These are phyloP conservation scores for Dictyostelium citrinum DNA, from an alignment of 78 protist species.

Conservation along the genomic window DNA sequence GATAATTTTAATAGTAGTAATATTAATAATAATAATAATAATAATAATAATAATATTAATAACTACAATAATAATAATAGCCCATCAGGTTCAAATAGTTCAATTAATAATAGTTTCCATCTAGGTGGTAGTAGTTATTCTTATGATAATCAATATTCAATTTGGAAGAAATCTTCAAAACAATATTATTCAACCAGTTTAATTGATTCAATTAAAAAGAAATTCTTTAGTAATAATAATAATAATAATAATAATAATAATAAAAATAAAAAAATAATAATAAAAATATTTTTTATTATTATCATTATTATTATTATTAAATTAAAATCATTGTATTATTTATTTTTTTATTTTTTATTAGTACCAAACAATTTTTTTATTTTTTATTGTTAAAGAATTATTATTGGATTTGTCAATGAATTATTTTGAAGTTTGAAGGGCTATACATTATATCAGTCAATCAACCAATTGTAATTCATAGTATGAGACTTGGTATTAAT, in stretches of 20 bases:
- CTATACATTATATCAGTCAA: too few relatives aligned
- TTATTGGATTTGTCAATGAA: too few relatives aligned
- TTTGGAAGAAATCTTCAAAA: slow-evolving; percentile 34
- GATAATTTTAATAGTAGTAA: not conserved
- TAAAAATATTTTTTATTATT: not conserved
- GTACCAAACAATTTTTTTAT: too few relatives aligned
- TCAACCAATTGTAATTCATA: slow-evolving; percentile 49
- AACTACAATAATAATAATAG: not conserved
- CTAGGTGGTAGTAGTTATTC: not conserved
- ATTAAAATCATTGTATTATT: not conserved
- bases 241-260: not conserved
- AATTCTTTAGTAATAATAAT: not conserved
- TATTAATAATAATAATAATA: not conserved
- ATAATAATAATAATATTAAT: not conserved
- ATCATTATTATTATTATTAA: not conserved
- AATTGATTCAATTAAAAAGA: not conserved
- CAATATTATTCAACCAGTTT: slow-evolving; percentile 33
- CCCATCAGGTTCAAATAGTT: not conserved
- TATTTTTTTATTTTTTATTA: not conserved
- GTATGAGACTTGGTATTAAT: slow-evolving; percentile 46
- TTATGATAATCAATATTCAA: slow-evolving; percentile 3
- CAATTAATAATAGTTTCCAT: not conserved
- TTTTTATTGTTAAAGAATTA: too few relatives aligned
- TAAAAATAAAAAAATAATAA: not conserved
- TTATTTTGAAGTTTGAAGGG: too few relatives aligned